These are phyloP conservation scores for Tardiomyces depauwii DNA, from an alignment of 1,139 yeast genomes.

Conservation along the genomic window DNA sequence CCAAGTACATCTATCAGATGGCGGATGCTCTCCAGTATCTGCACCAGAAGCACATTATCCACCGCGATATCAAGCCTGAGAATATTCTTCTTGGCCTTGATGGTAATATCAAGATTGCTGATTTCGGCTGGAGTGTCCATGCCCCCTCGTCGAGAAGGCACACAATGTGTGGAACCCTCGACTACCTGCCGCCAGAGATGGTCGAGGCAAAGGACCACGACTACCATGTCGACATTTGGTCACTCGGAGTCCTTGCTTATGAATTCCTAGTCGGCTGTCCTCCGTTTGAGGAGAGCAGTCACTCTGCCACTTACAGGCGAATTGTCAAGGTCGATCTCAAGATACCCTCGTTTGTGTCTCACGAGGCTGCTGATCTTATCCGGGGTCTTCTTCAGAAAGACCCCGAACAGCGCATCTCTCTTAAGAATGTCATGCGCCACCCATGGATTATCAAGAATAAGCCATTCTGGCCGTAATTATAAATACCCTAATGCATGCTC, in stretches of 20 bases:
- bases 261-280: conserved; percentile 86
- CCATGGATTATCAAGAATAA: conserved; percentile 73
- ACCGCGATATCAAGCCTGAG: conserved; percentile 89
- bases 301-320: conserved; percentile 63
- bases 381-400: conserved; percentile 44
- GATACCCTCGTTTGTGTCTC: conserved; percentile 58
- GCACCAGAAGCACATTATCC: conserved; percentile 72
- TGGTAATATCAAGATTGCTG: conserved; percentile 70
- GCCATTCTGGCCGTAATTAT: conserved; percentile 32
- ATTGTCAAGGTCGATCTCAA: conserved; percentile 66
- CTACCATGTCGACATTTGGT: conserved; percentile 80
- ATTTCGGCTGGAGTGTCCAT: conserved; percentile 93
- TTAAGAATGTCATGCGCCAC: conserved; percentile 54
- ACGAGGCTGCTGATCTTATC: conserved; percentile 73
- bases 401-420: conserved; percentile 53
- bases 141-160: conserved; percentile 44
- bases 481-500: neutral
- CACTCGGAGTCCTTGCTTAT: conserved; percentile 76
- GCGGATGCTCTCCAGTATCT: conserved; percentile 67
- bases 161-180: conserved; percentile 92
- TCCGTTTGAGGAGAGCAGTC: conserved; percentile 72
- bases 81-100: conserved; percentile 67
- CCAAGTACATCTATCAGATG: conserved; percentile 70
- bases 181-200: conserved; percentile 93
- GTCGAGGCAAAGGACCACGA: conserved; percentile 77